These are phyloP conservation scores for Calocybe indica DNA, from an alignment of 768 basidiomycete species.

Conservation along the genomic window DNA sequence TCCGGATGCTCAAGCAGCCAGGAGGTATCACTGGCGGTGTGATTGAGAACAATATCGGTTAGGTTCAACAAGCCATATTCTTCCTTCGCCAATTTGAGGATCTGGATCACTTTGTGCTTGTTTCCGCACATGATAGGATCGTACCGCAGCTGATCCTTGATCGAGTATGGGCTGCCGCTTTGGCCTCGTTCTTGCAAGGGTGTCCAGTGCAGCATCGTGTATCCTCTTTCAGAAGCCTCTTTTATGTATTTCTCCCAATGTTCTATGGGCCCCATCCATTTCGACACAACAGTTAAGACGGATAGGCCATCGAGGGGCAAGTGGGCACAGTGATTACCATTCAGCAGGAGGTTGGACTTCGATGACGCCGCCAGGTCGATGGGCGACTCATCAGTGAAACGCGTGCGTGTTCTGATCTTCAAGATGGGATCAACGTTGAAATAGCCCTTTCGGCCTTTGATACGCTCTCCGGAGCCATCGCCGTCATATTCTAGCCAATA, in stretches of 20 bases:
- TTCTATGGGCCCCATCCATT: conserved; percentile 91
- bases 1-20: conserved; percentile 95
- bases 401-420: conserved; percentile 54
- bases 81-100: conserved; percentile 66
- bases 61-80: conserved; percentile 86
- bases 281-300: conserved; percentile 88
- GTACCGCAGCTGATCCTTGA: conserved; percentile 80
- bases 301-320: conserved; percentile 85
- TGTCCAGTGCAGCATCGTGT: conserved; percentile 98
- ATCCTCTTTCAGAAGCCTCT: conserved; percentile 84
- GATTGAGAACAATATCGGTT: conserved; percentile 96
- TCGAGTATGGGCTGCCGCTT: conserved; percentile 91
- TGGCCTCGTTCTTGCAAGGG: conserved; percentile 90
- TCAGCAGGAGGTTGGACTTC: conserved; percentile 44
- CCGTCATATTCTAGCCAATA: conserved; percentile 93
- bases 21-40: conserved; percentile 89
- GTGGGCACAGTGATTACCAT: conserved; percentile 50
- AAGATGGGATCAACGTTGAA: conserved; percentile 96
- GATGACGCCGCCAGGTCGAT: conserved; percentile 47
- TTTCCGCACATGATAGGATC: conserved; percentile 70
- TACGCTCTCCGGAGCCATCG: conserved; percentile 47
- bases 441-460: conserved; percentile 85
- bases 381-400: conserved; percentile 24
- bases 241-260: conserved; percentile 78
- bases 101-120: conserved; percentile 50